Conservation (phyloP, 140 eudicot species). For the Flaveria floridana region DNA sequence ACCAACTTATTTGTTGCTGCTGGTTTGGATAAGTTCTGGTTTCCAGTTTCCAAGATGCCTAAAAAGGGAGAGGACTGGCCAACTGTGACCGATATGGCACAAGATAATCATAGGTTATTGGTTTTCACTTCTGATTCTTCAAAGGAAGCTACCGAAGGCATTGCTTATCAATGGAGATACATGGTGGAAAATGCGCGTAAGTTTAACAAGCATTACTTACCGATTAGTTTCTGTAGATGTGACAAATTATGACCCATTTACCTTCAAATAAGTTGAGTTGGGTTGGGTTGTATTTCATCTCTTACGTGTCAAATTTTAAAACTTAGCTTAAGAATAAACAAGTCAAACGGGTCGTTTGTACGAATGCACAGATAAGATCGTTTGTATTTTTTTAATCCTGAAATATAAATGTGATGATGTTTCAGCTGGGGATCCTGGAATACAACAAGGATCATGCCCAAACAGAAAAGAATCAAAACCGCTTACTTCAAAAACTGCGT, state of each 20-base stretch:
- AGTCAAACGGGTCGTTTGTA: neutral
- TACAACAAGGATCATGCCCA: conserved; percentile 75
- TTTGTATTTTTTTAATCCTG: neutral
- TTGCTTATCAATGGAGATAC: conserved; percentile 97
- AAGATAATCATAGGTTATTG: conserved; percentile 65
- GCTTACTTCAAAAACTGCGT: conserved; percentile 60
- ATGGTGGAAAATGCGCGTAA: conserved; percentile 92
- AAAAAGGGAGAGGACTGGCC: conserved; percentile 95
- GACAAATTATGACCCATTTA: neutral
- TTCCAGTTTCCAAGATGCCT: conserved; percentile 89
- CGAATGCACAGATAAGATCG: conserved; percentile 1
- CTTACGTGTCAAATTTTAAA: neutral
- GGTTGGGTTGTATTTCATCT: neutral
- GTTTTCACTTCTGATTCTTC: conserved; percentile 97
- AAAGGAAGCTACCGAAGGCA: conserved; percentile 83
- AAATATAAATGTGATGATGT: conserved; percentile 25
- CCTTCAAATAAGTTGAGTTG: neutral
- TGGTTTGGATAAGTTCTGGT: conserved; percentile 92
- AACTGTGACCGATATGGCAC: conserved; percentile 80
- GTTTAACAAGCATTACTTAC: conserved; percentile 23
- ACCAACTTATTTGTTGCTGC: conserved; percentile 65
- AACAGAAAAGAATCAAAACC: conserved; percentile 89
- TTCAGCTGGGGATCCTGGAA: conserved; percentile 96
- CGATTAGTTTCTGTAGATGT: neutral
- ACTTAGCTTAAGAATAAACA: neutral